A percentile compares a stretch with the other conserved stretches of the same genome.
These are phyloP conservation scores for Hypoxylon sp. DNA, from an alignment of 2,329 filamentous ascomycete species.

Conservation along the genomic window DNA sequence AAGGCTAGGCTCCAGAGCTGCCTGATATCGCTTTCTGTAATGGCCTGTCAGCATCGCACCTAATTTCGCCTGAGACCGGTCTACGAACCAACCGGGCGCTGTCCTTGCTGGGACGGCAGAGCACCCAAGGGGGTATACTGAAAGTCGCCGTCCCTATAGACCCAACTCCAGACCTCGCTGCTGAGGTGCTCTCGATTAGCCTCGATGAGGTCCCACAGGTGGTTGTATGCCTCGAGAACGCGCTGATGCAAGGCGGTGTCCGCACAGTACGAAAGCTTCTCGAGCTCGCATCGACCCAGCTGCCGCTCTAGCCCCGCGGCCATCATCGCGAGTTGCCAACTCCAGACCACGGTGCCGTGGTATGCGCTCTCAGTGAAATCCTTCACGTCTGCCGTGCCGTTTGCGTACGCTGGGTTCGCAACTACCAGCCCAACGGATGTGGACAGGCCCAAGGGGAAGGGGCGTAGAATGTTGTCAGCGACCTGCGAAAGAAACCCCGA, in stretches of 20 bases:
- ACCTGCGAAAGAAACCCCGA: conserved; percentile 64
- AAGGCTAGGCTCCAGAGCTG: conserved; percentile 68
- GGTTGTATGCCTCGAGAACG: conserved; percentile 62
- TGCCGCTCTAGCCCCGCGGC: conserved; percentile 66
- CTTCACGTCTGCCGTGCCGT: conserved; percentile 53
- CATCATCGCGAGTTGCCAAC: conserved; percentile 72
- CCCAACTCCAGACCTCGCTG: conserved; percentile 70
- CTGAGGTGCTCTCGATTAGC: conserved; percentile 60
- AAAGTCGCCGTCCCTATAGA: conserved; percentile 57
- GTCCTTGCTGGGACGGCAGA: conserved; percentile 56
- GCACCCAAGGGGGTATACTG: conserved; percentile 59
- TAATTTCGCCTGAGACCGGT: background rate
- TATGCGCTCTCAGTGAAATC: conserved; percentile 67
- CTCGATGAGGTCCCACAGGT: conserved; percentile 68
- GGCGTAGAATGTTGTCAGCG: conserved; percentile 62
- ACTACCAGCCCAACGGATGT: conserved; percentile 65
- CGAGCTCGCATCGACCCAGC: conserved; percentile 57
- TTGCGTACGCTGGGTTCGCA: conserved; percentile 67
- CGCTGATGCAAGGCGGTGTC: conserved; percentile 54
- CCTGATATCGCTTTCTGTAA: conserved; percentile 59
- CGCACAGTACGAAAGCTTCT: conserved; percentile 58
- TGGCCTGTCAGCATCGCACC: conserved; percentile 13
- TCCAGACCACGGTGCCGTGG: conserved; percentile 71
- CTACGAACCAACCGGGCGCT: conserved; percentile 46
- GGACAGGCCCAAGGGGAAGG: conserved; percentile 66